Conservation (phyloP, 345 rosid species). For the Psidium guajava region DNA sequence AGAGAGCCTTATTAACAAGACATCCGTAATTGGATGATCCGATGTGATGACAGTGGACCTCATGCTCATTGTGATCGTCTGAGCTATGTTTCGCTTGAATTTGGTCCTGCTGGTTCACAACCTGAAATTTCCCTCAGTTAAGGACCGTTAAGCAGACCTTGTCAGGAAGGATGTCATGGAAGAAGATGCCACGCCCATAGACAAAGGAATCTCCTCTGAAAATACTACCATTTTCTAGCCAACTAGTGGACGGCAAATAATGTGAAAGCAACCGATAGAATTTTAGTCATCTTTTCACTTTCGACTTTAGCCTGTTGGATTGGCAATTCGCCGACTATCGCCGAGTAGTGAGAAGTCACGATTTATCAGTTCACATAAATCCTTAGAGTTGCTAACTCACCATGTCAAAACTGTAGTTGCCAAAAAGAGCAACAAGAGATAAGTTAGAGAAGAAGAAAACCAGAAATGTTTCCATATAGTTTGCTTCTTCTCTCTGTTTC, state of each 20-base stretch:
- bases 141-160: no score
- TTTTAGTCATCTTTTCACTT: neutral
- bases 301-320: neutral
- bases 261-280: neutral
- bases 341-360: neutral
- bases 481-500: neutral
- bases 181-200: no score
- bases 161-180: no score
- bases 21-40: no score
- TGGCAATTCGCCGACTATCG: neutral
- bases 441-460: neutral
- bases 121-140: no score
- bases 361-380: neutral
- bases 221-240: no score
- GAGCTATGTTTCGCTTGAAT: no score
- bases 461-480: neutral
- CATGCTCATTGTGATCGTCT: no score
- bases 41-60: no score
- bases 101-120: no score
- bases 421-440: neutral
- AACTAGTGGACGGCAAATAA: no score
- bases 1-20: neutral
- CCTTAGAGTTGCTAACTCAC: neutral
- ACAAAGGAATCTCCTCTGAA: no score
- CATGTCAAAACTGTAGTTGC: neutral